These are phyloP conservation scores for Microthlaspi erraticum DNA, from an alignment of 345 rosid species.

Conservation along the genomic window DNA sequence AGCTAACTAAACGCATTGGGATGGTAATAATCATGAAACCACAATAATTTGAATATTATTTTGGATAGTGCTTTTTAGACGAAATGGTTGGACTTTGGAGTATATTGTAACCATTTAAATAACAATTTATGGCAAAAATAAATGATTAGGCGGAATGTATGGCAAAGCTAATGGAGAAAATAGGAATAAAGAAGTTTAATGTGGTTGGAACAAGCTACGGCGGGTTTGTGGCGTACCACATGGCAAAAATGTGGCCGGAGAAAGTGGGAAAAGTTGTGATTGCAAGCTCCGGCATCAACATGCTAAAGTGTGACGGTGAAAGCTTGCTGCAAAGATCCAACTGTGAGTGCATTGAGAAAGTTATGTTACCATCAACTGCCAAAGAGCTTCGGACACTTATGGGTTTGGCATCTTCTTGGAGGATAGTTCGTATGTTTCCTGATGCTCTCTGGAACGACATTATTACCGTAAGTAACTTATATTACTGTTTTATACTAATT, in stretches of 20 bases:
- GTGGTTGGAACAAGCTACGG: constrained; percentile 91
- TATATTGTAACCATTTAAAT: neutral
- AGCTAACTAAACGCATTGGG: neutral
- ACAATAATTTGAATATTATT: neutral
- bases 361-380: constrained; percentile 76
- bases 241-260: constrained; percentile 75
- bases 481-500: too few species aligned
- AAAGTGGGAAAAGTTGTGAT: constrained; percentile 81
- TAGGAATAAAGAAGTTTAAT: constrained; percentile 54
- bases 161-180: constrained; percentile 58
- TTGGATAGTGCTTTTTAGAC: neutral
- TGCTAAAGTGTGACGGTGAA: constrained; percentile 59
- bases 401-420: constrained; percentile 52
- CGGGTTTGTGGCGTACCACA: constrained; percentile 81
- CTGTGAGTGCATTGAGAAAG: constrained; percentile 54
- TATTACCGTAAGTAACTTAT: constrained; percentile 60
- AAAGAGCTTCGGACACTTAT: constrained; percentile 60
- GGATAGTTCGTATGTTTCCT: constrained; percentile 50
- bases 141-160: constrained; percentile 54
- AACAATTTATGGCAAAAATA: neutral
- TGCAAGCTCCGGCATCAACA: constrained; percentile 80
- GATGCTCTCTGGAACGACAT: constrained; percentile 64
- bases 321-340: constrained; percentile 57
- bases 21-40: neutral
- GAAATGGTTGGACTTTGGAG: too few species aligned